Conservation (phyloP, 1,139 yeast genomes). For the Torulaspora pretoriensis region DNA sequence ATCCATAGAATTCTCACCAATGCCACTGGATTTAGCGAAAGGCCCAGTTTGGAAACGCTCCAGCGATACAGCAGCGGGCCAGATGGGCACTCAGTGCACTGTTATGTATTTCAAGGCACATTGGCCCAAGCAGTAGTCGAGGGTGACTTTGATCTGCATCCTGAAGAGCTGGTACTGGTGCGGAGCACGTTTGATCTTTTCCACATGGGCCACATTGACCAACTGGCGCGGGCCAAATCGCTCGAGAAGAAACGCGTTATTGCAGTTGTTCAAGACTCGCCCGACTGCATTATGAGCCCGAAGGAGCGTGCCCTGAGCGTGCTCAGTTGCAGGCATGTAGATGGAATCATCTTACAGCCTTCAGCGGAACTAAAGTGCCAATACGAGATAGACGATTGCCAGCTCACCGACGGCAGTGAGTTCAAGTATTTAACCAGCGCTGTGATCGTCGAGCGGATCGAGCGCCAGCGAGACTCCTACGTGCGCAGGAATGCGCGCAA, state of each 20-base stretch:
- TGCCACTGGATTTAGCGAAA: conserved; percentile 17
- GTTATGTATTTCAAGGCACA: conserved; percentile 49
- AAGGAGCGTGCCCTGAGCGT: conserved; percentile 85
- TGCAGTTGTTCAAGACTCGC: conserved; percentile 65
- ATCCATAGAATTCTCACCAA: conserved; percentile 83
- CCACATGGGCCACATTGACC: conserved; percentile 86
- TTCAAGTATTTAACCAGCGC: conserved; percentile 35
- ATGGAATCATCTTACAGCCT: conserved; percentile 48
- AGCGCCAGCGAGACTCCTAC: conserved; percentile 31
- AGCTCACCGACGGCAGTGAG: conserved; percentile 21
- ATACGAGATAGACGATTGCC: conserved; percentile 14
- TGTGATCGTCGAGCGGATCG: conserved; percentile 36
- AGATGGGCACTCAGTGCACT: conserved; percentile 58
- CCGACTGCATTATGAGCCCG: conserved; percentile 81
- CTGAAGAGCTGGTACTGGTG: conserved; percentile 44
- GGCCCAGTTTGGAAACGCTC: conserved; percentile 39
- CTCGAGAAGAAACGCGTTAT: conserved; percentile 47
- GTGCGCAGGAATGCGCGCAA: conserved; percentile 37
- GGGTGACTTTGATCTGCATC: conserved; percentile 30
- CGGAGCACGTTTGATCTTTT: conserved; percentile 91
- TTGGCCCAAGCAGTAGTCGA: conserved; percentile 29
- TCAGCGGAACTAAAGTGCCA: conserved; percentile 1
- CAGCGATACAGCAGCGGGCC: conserved; percentile 58
- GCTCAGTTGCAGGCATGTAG: conserved; percentile 80
- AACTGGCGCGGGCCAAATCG: conserved; percentile 37